Evolutionary conservation across 2,329 filamentous ascomycete genomes (phyloP).

Genomic region (Talaromyces sp.): DNA sequence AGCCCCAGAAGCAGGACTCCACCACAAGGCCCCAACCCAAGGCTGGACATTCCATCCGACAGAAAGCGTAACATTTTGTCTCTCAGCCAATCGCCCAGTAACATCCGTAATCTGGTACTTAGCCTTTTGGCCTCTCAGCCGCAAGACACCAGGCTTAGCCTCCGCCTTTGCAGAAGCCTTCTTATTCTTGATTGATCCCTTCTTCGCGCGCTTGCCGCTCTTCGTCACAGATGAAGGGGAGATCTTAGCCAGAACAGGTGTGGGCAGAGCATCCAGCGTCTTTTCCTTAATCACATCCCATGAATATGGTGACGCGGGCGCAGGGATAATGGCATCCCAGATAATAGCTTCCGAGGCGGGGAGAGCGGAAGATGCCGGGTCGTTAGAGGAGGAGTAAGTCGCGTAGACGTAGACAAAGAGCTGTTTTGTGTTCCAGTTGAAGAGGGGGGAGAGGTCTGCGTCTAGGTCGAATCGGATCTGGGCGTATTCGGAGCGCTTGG

Average conservation of each 20-base stretch:
- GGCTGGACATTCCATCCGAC: slow-evolving; percentile 97
- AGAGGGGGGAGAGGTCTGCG: slow-evolving; percentile 87
- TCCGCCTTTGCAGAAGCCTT: slow-evolving; percentile 11
- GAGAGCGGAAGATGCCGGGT: slow-evolving; percentile 23
- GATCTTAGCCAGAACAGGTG: slow-evolving; percentile 2
- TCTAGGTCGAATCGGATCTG: slow-evolving; percentile 91
- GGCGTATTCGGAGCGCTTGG: slow-evolving; percentile 93
- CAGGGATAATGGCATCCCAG: slow-evolving; percentile 93
- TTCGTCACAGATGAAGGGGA: slow-evolving; percentile 17
- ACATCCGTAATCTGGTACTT: slow-evolving; percentile 98
- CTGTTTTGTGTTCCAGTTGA: slow-evolving; percentile 99
- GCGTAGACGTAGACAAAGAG: slow-evolving; percentile 95
- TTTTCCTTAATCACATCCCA: slow-evolving; percentile 39
- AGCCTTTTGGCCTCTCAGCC: slow-evolving; percentile 80
- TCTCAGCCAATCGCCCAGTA: slow-evolving; percentile 72
- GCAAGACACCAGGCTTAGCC: slow-evolving; percentile 63
- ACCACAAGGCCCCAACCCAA: slow-evolving; percentile 87
- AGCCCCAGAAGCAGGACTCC: slow-evolving; percentile 64
- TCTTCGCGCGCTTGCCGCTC: slow-evolving; percentile 29
- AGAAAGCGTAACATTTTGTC: slow-evolving; percentile 73
- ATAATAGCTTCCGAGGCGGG: slow-evolving; percentile 70
- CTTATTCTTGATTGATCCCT: slow-evolving; percentile 8
- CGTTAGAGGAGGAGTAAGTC: slow-evolving; percentile 56
- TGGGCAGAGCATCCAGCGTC: slow-evolving; percentile 31
- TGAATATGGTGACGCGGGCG: slow-evolving; percentile 51